Evolutionary conservation across 2,329 filamentous ascomycete species (phyloP), one percentile per base, ranked within the genome.

Genomic region (Aspergillus sp.): DNA sequence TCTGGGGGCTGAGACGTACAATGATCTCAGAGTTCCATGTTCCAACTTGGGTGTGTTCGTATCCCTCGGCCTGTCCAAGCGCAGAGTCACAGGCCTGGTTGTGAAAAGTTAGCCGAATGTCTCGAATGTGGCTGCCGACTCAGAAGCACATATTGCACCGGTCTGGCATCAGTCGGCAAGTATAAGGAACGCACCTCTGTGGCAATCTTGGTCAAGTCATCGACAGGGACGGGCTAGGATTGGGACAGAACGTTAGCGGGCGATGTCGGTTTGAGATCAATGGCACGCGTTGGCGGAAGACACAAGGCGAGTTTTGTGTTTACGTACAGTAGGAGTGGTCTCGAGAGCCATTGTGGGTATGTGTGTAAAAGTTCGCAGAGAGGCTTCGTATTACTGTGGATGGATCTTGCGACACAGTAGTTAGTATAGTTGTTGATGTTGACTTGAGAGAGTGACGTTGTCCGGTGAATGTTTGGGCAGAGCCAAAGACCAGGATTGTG

Each of bases 1-100:
- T 12, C 12, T 3, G 24, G 8, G 17, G 11, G 11, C 14, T 15
- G 4, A 37, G 24, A 80, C 86, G 68, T 84, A 96, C 92, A 76
- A 98, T 97, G 76, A 99, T 98, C 64, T 83, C 81, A 35, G 89
- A 89, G 81, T 98, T 98, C 93, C 93, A 98, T 67, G 86, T 80
- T 72, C 89, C 86, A 37, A 93, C 96, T 73, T 89, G 88, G 56
- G 86, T 78, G 77, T 98, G 95, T 64, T 96, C 90, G 80, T 99
- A 99, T 77, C 84, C 87, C 61, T 91, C 86, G 59, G 87, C 86
- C 62, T 78, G 83, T 62, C 86, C 86, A 68, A 98, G 85, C 59
- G 91, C 89, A 66, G 82, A 83, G 71, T 90, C 86, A 82, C 93
- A 96, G 66, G 91, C 93, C 92, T 96, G 62, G 37, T 33, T n/a